Conservation (phyloP, 352 stramenopile species). For the Saprolegnia diclina region DNA sequence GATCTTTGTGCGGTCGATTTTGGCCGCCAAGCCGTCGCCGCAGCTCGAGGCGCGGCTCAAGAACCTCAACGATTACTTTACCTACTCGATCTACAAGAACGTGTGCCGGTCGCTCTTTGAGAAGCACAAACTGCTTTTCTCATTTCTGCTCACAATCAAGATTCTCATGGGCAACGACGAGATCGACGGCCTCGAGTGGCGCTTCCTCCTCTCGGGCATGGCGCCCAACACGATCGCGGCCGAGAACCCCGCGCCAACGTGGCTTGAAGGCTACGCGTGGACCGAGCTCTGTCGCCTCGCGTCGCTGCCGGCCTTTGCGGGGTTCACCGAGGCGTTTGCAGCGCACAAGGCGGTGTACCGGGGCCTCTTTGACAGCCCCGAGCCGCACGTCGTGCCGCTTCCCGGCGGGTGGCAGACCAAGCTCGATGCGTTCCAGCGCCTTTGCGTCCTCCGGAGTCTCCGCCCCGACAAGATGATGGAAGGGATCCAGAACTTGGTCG, state of each 20-base stretch:
- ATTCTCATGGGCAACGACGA: constrained; percentile 83
- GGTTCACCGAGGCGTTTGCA: constrained; percentile 27
- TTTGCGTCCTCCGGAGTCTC: constrained; percentile 39
- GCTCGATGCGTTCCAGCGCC: constrained; percentile 36
- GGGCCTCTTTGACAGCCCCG: constrained; percentile 30
- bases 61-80: constrained; percentile 91
- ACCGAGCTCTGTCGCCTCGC: constrained; percentile 33
- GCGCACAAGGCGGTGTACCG: constrained; percentile 22
- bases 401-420: constrained; percentile 33
- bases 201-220: constrained; percentile 88
- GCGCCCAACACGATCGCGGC: constrained; percentile 27
- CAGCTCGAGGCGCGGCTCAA: constrained; percentile 69
- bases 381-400: constrained; percentile 45
- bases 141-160: constrained; percentile 85
- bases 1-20: constrained; percentile 88
- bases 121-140: constrained; percentile 92
- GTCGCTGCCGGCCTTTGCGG: constrained; percentile 11
- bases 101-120: constrained; percentile 91
- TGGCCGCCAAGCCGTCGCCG: constrained; percentile 56
- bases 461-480: constrained; percentile 40
- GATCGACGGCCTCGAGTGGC: constrained; percentile 80
- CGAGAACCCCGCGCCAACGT: constrained; percentile 29
- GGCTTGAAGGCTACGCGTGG: constrained; percentile 33
- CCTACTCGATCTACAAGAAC: constrained; percentile 93
- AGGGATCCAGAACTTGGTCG: constrained; percentile 45